Evolutionary conservation across 148 eudicot species (phyloP).

Genomic region (Polygonum aviculare): DNA sequence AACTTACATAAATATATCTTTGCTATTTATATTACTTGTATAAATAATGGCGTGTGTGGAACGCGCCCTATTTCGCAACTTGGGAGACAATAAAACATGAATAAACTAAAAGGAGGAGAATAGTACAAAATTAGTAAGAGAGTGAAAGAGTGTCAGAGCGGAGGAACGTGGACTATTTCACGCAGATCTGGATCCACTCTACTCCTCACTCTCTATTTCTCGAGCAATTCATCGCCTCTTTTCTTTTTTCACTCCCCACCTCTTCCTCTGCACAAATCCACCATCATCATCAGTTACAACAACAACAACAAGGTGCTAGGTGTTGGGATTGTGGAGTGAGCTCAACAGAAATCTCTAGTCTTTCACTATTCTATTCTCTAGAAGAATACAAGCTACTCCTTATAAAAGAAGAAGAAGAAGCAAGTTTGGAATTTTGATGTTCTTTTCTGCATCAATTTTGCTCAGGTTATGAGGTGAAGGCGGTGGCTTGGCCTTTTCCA

Average conservation of each 20-base stretch:
- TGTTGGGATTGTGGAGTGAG: neutral
- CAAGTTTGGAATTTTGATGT: neutral
- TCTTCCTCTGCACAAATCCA: neutral
- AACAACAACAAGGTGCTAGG: too few species aligned
- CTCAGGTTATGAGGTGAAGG: conserved; percentile 6
- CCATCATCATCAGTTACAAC: neutral
- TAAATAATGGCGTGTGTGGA: neutral
- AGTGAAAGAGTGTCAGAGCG: conserved; percentile 13
- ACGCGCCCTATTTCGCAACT: neutral
- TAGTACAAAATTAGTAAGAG: neutral
- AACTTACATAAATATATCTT: too few species aligned
- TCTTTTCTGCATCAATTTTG: neutral
- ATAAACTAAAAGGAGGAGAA: neutral
- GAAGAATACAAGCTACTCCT: neutral
- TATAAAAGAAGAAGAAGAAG: neutral
- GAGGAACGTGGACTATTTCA: conserved; percentile 13
- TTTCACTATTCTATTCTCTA: too few species aligned
- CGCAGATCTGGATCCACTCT: conserved; percentile 10
- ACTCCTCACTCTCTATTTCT: neutral
- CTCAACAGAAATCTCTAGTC: neutral
- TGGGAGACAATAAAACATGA: conserved; percentile 8
- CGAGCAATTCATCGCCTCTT: neutral
- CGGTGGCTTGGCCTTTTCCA: neutral
- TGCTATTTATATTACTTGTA: too few species aligned
- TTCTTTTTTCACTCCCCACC: neutral